Conservation (phyloP, 176 grass and related monocot species). For the Tillandsia leiboldiana region DNA sequence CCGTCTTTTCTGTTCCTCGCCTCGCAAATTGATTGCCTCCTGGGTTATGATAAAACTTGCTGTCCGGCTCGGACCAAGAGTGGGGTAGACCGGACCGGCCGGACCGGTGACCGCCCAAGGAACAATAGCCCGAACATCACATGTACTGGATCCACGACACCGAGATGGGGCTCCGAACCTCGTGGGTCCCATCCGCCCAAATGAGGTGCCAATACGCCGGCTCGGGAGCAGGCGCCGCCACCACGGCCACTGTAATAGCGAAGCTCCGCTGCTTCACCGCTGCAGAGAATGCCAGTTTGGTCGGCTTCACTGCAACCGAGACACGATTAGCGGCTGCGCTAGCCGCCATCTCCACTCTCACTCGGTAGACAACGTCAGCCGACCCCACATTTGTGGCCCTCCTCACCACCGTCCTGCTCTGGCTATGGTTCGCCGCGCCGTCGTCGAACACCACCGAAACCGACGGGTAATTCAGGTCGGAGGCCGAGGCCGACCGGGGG, state of each 20-base stretch:
- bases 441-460: constrained; percentile 73
- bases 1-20: not conserved
- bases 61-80: not conserved
- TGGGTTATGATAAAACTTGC: no score
- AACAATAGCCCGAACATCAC: constrained; percentile 10
- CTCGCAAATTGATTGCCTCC: not conserved
- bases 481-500: constrained; percentile 34
- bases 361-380: constrained; percentile 40
- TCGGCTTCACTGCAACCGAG: constrained; percentile 44
- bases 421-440: constrained; percentile 25
- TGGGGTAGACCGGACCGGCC: not conserved
- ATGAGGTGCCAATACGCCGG: constrained; percentile 51
- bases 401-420: constrained; percentile 48
- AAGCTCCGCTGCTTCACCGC: constrained; percentile 40
- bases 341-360: constrained; percentile 48
- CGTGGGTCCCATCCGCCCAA: constrained; percentile 72
- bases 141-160: constrained; percentile 68
- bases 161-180: constrained; percentile 74
- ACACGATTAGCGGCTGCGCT: constrained; percentile 13
- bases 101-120: not conserved
- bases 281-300: constrained; percentile 53
- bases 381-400: constrained; percentile 60
- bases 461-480: constrained; percentile 90
- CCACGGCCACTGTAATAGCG: constrained; percentile 37
- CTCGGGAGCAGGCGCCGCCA: not conserved